A percentile compares a stretch with the other conserved stretches of the same genome.
These are phyloP conservation scores for Pyrenopolyporus hunteri DNA, from an alignment of 495 filamentous ascomycete species.

Conservation along the genomic window DNA sequence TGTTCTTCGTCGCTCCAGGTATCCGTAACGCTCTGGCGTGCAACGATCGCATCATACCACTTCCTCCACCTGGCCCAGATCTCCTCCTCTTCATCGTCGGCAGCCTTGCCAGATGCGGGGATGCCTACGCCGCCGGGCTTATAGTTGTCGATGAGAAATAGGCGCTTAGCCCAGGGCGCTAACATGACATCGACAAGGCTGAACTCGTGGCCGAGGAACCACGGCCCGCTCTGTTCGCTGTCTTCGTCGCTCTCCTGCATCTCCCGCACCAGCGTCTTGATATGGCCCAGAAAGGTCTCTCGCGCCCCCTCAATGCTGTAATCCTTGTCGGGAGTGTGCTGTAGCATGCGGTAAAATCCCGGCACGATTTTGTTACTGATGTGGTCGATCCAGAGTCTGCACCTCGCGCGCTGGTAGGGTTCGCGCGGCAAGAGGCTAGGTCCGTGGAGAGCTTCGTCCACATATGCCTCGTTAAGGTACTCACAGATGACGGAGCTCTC, in stretches of 20 bases:
- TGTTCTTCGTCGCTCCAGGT: constrained; percentile 67
- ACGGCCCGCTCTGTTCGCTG: constrained; percentile 58
- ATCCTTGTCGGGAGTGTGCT: constrained; percentile 62
- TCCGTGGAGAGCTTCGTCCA: constrained; percentile 31
- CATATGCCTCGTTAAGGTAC: constrained; percentile 71
- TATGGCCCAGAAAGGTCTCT: constrained; percentile 54
- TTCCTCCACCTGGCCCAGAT: constrained; percentile 66
- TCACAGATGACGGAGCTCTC: constrained; percentile 71
- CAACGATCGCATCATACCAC: constrained; percentile 63
- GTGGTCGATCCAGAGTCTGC: constrained; percentile 73
- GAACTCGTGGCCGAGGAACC: constrained; percentile 64
- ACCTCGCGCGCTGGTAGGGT: constrained; percentile 61
- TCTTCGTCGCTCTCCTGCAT: constrained; percentile 48
- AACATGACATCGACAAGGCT: constrained; percentile 67
- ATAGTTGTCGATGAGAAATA: constrained; percentile 74
- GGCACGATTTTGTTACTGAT: constrained; percentile 67
- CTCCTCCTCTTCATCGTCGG: constrained; percentile 51
- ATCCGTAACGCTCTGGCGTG: constrained; percentile 61
- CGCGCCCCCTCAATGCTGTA: constrained; percentile 51
- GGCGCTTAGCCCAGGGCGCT: constrained; percentile 69
- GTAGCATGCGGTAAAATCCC: constrained; percentile 67
- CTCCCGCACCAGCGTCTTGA: constrained; percentile 63
- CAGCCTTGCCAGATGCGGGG: constrained; percentile 44
- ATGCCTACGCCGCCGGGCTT: constrained; percentile 66
- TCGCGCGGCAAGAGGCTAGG: constrained; percentile 62